Percentiles rank a stretch among this genome's conserved stretches.
Conservation (phyloP, 2,329 filamentous ascomycete species). For the Colletotrichum eremochloae region DNA sequence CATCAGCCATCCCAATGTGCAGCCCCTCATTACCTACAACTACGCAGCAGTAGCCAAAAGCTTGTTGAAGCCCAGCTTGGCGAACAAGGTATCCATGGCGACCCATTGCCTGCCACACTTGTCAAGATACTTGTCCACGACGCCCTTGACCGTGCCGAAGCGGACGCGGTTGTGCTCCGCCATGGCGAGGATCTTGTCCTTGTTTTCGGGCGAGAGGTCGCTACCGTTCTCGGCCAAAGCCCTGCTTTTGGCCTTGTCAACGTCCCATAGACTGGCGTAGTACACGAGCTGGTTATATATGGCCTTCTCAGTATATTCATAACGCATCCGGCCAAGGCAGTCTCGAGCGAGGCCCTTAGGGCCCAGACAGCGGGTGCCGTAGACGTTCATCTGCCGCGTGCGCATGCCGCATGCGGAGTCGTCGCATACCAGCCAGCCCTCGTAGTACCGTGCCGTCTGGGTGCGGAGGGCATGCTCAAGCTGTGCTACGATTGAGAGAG, state of each 20-base stretch:
- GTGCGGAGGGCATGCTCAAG: slow-evolving; percentile 86
- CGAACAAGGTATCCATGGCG: slow-evolving; percentile 90
- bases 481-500: slow-evolving; percentile 85
- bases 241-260: slow-evolving; percentile 79
- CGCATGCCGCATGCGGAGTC: slow-evolving; percentile 88
- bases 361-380: slow-evolving; percentile 89
- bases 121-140: slow-evolving; percentile 86
- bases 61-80: slow-evolving; percentile 70
- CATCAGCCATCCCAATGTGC: slow-evolving; percentile 7
- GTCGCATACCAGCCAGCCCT: slow-evolving; percentile 91
- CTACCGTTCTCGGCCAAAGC: slow-evolving; percentile 51
- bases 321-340: slow-evolving; percentile 89
- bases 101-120: slow-evolving; percentile 95
- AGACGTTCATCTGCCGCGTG: slow-evolving; percentile 93
- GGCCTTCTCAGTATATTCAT: slow-evolving; percentile 88
- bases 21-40: not conserved
- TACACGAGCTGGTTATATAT: slow-evolving; percentile 97
- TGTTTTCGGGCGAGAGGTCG: slow-evolving; percentile 64
- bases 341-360: slow-evolving; percentile 86
- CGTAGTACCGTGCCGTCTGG: slow-evolving; percentile 88
- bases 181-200: slow-evolving; percentile 74
- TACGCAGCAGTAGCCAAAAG: slow-evolving; percentile 18
- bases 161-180: slow-evolving; percentile 85
- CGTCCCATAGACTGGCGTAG: slow-evolving; percentile 86
- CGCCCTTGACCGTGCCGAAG: slow-evolving; percentile 81